phyloP scores from a whole-genome alignment of 495 filamentous ascomycete genomes.

The Podospora fimiseda region DNA sequence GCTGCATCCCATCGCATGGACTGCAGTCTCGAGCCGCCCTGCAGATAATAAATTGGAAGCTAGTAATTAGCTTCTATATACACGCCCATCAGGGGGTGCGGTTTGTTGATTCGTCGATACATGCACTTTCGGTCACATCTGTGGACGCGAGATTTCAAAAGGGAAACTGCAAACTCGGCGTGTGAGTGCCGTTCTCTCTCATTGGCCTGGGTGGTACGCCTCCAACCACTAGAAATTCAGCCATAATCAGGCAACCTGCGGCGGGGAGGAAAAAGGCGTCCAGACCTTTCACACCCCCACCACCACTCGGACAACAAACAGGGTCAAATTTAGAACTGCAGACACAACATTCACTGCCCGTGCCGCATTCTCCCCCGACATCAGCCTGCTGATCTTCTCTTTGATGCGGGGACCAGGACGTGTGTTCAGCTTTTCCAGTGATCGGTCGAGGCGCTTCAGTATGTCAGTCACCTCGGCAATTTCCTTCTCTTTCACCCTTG shows the following conservation, averaged over 20 bases:
- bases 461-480: background rate
- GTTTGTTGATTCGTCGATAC: no score
- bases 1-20: no score
- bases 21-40: no score
- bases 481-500: background rate
- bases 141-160: no score
- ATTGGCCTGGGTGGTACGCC: no score
- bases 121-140: no score
- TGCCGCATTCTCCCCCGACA: background rate
- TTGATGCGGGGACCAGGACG: background rate
- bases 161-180: no score
- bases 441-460: background rate
- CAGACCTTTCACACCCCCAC: background rate
- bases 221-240: no score
- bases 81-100: no score
- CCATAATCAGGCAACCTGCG: background rate
- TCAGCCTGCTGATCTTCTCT: background rate
- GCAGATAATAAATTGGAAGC: no score
- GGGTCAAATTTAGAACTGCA: background rate
- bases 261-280: background rate
- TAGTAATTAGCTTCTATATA: no score
- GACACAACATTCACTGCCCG: background rate
- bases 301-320: slow-evolving; percentile 1
- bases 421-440: background rate
- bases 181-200: no score